Evolutionary conservation across 768 basidiomycete species (phyloP).

Genomic region (Coprinopsis marcescibilis): DNA sequence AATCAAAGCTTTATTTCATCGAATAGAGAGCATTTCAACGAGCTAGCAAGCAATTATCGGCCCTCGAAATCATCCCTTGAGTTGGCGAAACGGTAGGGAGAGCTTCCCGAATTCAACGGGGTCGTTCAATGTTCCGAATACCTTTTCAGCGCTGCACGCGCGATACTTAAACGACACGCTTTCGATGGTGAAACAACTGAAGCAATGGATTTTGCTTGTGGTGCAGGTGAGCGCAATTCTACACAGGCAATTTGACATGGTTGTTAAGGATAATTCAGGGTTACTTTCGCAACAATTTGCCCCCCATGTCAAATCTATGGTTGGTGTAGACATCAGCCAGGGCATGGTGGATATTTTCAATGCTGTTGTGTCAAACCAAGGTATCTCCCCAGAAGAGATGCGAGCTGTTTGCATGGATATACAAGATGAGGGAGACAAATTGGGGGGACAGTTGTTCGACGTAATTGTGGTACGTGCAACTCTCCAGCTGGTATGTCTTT

Average conservation of each 20-base stretch:
- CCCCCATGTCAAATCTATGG: conserved; percentile 51
- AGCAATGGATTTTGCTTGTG: conserved; percentile 73
- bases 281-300: conserved; percentile 57
- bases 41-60: conserved; percentile 1
- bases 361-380: conserved; percentile 48
- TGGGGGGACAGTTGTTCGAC: conserved; percentile 57
- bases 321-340: conserved; percentile 76
- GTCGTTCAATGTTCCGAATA: neutral
- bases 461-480: conserved; percentile 52
- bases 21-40: conserved; percentile 9
- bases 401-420: conserved; percentile 45
- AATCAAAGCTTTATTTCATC: neutral
- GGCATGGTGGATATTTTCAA: conserved; percentile 67
- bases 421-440: conserved; percentile 43
- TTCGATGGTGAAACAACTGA: conserved; percentile 53
- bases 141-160: conserved; percentile 27
- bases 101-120: neutral
- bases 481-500: neutral
- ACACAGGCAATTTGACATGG: neutral
- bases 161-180: conserved; percentile 32
- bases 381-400: conserved; percentile 63
- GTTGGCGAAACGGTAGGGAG: conserved; percentile 11
- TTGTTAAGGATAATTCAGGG: conserved; percentile 35
- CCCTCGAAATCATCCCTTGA: conserved; percentile 6
- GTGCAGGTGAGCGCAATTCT: conserved; percentile 59